Base-by-base conservation (phyloP, 1,139 yeast genomes). In the Lodderomyces parapsilosis region DNA sequence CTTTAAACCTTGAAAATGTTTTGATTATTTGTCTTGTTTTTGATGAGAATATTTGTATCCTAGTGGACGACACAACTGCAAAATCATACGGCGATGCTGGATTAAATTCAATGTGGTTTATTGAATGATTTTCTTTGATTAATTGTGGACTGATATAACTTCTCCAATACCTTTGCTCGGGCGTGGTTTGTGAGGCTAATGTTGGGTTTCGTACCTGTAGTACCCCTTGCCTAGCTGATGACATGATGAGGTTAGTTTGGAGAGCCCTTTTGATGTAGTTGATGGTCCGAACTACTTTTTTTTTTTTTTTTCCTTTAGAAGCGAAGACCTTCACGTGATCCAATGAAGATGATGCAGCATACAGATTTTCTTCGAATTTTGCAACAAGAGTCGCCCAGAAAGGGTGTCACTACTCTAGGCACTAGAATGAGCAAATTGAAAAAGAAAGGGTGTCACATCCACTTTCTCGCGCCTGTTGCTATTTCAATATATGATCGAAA, bases 81-180 rank as follows among this genome's bases (percentile, higher is more conserved):
- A 93, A 88, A 66, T 93, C 98, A 59, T 88, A 83, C 4, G 97
- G 96, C 18, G 85, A 69, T 38, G 74, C 78, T 0, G 97, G 96
- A 58, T 88, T 91, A 72, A 93, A 94, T 52, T 84, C 78, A 45
- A 93, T 83, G 58, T 89, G 95, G 33, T 86, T 83, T 43, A 94
- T 89, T 24, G 97, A 88, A 60, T 88, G 90, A 66, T 88, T 93
- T 64, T 94, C 99, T 64, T 93, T 93, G 39, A 91, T 91, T 40
- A 93, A 74, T 58, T 91, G 91, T 1, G 98, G 94, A 52, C 81
- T 86, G 36, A 80, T 72, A 58, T 79, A 85, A 11, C 91, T 90
- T 55, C 95, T 75, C 99, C 99, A 94, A 67, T 88, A 93, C 54
- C 94, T 74, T 59, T 90, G 96, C 56, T 93, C 99, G 0, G 98